Conservation (phyloP, 352 stramenopile species). For the Phytophthora constricta region DNA sequence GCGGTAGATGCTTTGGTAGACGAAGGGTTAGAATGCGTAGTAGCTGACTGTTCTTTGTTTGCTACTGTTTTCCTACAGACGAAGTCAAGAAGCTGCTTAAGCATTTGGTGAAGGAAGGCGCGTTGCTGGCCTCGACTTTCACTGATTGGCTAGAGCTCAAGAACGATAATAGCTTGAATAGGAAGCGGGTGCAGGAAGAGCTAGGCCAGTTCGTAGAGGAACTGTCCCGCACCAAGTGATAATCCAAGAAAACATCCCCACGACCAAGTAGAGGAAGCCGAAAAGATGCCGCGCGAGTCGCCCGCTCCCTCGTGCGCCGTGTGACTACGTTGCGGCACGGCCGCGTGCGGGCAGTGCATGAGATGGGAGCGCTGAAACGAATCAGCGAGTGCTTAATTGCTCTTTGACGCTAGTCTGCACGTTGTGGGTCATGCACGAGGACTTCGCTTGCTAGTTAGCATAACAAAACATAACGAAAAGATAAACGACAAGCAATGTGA, state of each 20-base stretch:
- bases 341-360: constrained; percentile 8
- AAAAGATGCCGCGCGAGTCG: constrained; percentile 10
- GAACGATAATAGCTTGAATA: constrained; percentile 75
- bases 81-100: constrained; percentile 71
- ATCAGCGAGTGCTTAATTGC: constrained; percentile 23
- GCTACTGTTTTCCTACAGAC: constrained; percentile 50
- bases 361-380: constrained; percentile 22
- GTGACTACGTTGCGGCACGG: neutral
- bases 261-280: constrained; percentile 6
- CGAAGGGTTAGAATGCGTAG: too few relatives aligned
- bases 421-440: constrained; percentile 13
- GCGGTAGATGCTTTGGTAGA: too few relatives aligned
- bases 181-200: constrained; percentile 70
- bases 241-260: constrained; percentile 10
- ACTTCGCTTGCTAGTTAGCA: constrained; percentile 35
- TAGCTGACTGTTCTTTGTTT: constrained; percentile 19
- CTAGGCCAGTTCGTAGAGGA: constrained; percentile 80
- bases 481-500: constrained; percentile 5
- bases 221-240: constrained; percentile 73
- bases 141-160: constrained; percentile 79
- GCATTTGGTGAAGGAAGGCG: constrained; percentile 74
- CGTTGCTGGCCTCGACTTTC: constrained; percentile 54
- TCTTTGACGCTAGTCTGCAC: constrained; percentile 22
- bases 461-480: constrained; percentile 27
- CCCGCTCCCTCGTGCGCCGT: constrained; percentile 9